A percentile compares a stretch with the other conserved stretches of the same genome.
Conservation (phyloP, 805 yeast genomes). For the Cephaloascus fragrans region DNA sequence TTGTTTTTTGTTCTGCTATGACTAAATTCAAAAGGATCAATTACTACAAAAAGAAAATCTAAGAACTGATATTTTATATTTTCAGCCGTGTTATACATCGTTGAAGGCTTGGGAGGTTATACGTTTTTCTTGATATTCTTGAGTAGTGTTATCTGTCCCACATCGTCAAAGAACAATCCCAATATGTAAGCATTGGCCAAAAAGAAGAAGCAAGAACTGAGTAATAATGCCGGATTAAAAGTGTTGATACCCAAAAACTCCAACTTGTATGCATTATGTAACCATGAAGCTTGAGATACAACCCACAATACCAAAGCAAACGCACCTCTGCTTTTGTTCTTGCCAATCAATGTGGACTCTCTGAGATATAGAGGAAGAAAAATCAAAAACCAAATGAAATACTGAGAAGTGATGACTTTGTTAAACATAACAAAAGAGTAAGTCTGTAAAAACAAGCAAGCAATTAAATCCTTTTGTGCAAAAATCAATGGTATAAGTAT, state of each 20-base stretch:
- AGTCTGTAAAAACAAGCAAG: constrained; percentile 29
- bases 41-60: no score
- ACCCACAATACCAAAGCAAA: constrained; percentile 51
- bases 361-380: constrained; percentile 68
- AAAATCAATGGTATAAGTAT: constrained; percentile 45
- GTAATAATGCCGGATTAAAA: constrained; percentile 50
- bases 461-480: constrained; percentile 19
- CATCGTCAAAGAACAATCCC: constrained; percentile 42
- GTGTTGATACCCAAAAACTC: constrained; percentile 71
- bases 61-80: no score
- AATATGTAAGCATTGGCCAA: constrained; percentile 51
- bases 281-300: constrained; percentile 66
- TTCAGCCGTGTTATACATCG: no score
- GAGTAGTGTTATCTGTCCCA: constrained; percentile 4
- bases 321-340: constrained; percentile 23
- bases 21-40: no score
- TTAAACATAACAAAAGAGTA: constrained; percentile 33
- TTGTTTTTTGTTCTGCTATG: no score
- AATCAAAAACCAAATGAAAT: constrained; percentile 89
- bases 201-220: constrained; percentile 50
- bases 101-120: no score
- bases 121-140: neutral
- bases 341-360: constrained; percentile 21
- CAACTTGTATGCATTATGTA: constrained; percentile 62
- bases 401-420: constrained; percentile 82